phyloP scores from a whole-genome alignment of 768 basidiomycete species.

The Tephrocybe sp. region DNA sequence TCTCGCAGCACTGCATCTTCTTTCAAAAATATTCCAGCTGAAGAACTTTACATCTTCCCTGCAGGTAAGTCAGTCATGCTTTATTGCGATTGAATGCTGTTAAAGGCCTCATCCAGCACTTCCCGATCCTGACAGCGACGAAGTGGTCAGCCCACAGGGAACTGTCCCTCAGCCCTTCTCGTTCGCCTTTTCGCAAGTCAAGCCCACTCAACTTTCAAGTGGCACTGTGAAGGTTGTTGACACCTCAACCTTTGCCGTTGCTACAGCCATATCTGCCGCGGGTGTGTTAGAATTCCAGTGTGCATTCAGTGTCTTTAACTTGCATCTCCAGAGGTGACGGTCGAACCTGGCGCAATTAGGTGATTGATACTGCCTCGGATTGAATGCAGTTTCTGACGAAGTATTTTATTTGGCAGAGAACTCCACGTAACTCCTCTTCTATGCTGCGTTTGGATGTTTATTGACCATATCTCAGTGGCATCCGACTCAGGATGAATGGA shows the following conservation, averaged over 20 bases:
- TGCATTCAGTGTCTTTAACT: not conserved
- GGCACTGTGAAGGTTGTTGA: conserved; percentile 52
- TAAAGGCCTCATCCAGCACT: conserved; percentile 22
- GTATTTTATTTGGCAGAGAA: conserved; percentile 33
- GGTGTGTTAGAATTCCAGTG: conserved; percentile 9
- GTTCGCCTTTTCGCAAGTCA: conserved; percentile 44
- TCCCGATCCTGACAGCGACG: conserved; percentile 31
- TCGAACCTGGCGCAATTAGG: conserved; percentile 57
- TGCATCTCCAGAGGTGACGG: conserved; percentile 39
- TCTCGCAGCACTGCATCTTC: conserved; percentile 27
- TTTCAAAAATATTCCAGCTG: conserved; percentile 40
- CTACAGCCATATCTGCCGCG: conserved; percentile 50
- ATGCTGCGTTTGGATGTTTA: not conserved
- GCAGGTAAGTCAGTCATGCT: conserved; percentile 24
- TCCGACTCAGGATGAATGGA: conserved; percentile 67
- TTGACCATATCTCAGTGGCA: conserved; percentile 51
- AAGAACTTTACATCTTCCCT: conserved; percentile 54
- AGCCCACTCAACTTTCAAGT: conserved; percentile 41
- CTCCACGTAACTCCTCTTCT: conserved; percentile 42
- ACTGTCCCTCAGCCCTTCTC: conserved; percentile 42
- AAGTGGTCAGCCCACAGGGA: conserved; percentile 42
- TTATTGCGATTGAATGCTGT: not conserved
- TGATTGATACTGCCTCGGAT: conserved; percentile 11
- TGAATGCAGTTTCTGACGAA: no score
- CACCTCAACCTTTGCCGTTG: conserved; percentile 47